Evolutionary conservation across 768 basidiomycete genomes (phyloP), one percentile per base, ranked within the genome.

Genomic region (Lactarius psammicola): DNA sequence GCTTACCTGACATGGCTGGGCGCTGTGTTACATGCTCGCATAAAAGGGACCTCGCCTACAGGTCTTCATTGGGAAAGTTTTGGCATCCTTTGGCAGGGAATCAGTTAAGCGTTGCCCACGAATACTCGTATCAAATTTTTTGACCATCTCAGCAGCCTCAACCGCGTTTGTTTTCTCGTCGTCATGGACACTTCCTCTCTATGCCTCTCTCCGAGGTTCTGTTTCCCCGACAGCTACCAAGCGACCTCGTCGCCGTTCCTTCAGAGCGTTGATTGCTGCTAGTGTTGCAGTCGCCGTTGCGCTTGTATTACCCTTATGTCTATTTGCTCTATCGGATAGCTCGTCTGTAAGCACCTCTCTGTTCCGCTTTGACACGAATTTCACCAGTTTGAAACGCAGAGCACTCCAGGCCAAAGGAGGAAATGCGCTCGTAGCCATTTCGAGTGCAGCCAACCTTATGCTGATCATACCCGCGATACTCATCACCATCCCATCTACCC

Each of bases 141-240:
- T 42, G 15, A 34, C 42, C 28, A 31, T 44, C 51, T n/a, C 31
- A 10, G 66, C 64, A 90, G 88, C 83, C 58, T 81, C 81, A 23
- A 81, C 80, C 28, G 82, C 85, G 10, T 90, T 91, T 72, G 78
- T 85, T 15, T 90, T 89, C 71, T 80, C 86, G 20, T 85, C 89
- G 1, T 78, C 84, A 7, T 82, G 83, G 65, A 88, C 90, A 4
- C 78, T 90, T 20, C 83, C 87, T 23, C 74, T 90, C 60, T 89
- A 88, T 67, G 79, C 84, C 42, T 84, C 88, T 3, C 74, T 89
- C 60, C 81, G 81, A 64, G 81, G 81, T 31, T 76, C 77, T 7
- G 60, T 75, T 11, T 78, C 77, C 60, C 74, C 79, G 6, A 67
- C 79, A 18, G 72, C 72, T 5, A 62, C 66, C 9, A 86, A 85